Evolutionary conservation across 1,284 basidiomycete species (phyloP).

Genomic region (Austroboletus novae-zelandiae): DNA sequence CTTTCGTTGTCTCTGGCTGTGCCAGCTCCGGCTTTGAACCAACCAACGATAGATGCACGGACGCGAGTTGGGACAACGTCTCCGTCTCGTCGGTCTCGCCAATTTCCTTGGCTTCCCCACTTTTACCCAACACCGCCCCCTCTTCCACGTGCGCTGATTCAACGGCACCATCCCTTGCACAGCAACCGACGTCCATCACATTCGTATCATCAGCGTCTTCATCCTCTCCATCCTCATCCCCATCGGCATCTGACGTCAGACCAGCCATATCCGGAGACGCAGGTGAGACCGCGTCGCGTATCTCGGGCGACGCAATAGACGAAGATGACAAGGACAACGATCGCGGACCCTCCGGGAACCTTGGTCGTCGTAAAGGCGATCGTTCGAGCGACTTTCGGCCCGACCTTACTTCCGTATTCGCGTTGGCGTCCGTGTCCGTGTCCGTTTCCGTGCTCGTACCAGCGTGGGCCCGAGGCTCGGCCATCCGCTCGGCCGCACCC

Average conservation of each 20-base stretch:
- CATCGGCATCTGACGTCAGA: background rate
- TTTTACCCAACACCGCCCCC: too few species aligned
- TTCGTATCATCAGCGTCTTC: background rate
- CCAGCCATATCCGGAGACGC: background rate
- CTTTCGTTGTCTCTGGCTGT: background rate
- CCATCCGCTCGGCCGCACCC: background rate
- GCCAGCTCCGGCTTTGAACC: constrained; percentile 1
- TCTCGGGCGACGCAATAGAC: background rate
- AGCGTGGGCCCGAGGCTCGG: background rate
- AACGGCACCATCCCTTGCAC: background rate
- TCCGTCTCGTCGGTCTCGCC: constrained; percentile 15
- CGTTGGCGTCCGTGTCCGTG: background rate
- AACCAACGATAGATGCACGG: constrained; percentile 20
- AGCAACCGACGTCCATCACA: background rate
- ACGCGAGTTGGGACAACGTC: constrained; percentile 23
- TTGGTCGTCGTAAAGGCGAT: background rate
- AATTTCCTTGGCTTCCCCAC: background rate
- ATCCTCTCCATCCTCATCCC: background rate
- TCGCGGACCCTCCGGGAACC: background rate
- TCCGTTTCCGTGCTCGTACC: background rate
- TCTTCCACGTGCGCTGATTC: background rate
- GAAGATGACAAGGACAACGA: background rate
- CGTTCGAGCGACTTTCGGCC: too few species aligned
- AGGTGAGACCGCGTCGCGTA: background rate
- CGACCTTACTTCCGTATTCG: too few species aligned